Base-by-base conservation (phyloP, 2,329 filamentous ascomycete species). In the Diaporthe sp. region DNA sequence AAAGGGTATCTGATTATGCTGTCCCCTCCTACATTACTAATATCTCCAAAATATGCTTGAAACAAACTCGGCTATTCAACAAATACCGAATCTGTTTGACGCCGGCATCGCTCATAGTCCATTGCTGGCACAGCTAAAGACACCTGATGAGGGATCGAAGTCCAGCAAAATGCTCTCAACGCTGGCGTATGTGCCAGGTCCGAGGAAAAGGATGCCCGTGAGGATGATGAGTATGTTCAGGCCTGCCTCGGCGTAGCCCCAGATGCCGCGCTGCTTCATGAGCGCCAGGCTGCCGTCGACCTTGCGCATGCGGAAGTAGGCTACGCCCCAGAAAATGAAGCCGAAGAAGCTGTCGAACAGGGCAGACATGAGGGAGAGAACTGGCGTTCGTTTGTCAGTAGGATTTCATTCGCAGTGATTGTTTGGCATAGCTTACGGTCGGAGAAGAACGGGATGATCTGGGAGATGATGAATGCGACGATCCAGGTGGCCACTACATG, bases 261-360 rank as follows among this genome's bases (percentile, higher is more conserved):
- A 84, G 46, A 92, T 80, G 65, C 89, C 91, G 46, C 90, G 86
- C 1, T 85, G 85, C 77, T 87, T 88, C 70, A 89, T 87, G 44
- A 90, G 87, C 0, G 86, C 84, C 3, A 88, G 81, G 9, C 89
- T 87, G 49, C 91, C 88, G 77, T 94, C 93, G 1, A 90, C 93
- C 28, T 86, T 86, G 65, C 94, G 89, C 93, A 96, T 94, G 74
- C 93, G 90, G 81, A 95, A 90, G 81, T 95, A 96, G 0, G 94
- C 94, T 1, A 95, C 90, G 17, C 93, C 94, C 94, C 94, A 98
- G 87, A 98, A 98, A 81, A 98, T 98, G 87, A 98, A 98, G 34
- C 96, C 96, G 80, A 96, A 96, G 88, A 95, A 96, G 72, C 94
- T 96, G 85, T 98, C 95, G 82, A 98, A 98, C 1, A 98, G 90